These are phyloP conservation scores for Ganoderma sinense DNA, from an alignment of 1,284 basidiomycete genomes.

Conservation along the genomic window DNA sequence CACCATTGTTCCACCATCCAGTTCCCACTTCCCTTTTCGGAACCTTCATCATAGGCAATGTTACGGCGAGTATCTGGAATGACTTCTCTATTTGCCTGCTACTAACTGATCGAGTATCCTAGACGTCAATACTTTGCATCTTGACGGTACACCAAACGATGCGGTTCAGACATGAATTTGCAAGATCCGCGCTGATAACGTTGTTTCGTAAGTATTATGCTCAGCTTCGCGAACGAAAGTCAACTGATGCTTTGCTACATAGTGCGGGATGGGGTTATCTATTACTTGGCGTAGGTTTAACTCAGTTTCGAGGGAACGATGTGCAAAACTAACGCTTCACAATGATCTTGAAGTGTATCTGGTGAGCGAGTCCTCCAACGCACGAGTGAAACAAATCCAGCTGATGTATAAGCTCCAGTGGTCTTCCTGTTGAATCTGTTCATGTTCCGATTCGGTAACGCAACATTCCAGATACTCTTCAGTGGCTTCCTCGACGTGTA, in stretches of 20 bases:
- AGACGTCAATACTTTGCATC: constrained; percentile 8
- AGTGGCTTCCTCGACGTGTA: constrained; percentile 15
- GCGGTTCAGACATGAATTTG: not conserved
- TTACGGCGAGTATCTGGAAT: not conserved
- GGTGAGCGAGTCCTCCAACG: not conserved
- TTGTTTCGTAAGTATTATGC: not conserved
- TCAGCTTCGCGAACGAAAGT: not conserved
- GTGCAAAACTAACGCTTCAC: not conserved
- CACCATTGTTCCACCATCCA: not conserved
- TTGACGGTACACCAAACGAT: constrained; percentile 7
- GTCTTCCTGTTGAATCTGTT: constrained; percentile 17
- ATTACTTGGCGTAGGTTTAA: not conserved
- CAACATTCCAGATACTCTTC: constrained; percentile 11
- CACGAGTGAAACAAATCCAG: no score
- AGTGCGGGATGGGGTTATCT: constrained; percentile 3
- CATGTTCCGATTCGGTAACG: constrained; percentile 7
- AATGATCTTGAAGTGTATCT: not conserved
- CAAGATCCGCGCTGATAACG: not conserved
- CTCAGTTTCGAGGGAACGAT: not conserved
- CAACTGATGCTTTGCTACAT: not conserved
- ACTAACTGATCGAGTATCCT: not conserved
- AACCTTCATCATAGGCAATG: constrained; percentile 3
- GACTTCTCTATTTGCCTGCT: no score
- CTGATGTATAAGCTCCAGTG: not conserved
- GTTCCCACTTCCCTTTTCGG: not conserved